These are phyloP conservation scores for Wickerhamiella alocasiicola DNA, from an alignment of 805 yeast genomes.

Conservation along the genomic window DNA sequence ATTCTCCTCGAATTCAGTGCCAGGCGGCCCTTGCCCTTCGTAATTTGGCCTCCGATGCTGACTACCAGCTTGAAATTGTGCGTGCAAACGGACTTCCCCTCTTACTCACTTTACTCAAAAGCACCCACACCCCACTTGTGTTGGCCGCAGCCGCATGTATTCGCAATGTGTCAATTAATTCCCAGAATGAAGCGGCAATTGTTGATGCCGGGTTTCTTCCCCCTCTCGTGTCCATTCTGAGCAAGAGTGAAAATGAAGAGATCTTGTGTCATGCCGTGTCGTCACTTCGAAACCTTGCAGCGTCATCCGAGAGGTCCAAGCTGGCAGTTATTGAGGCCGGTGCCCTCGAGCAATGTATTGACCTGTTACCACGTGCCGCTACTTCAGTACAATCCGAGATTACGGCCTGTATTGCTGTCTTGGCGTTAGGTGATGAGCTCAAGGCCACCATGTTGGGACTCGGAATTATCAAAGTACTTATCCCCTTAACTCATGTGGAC, in stretches of 20 bases:
- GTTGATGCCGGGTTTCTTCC: constrained; percentile 93
- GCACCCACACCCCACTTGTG: constrained; percentile 81
- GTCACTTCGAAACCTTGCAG: constrained; percentile 89
- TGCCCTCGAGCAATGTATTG: constrained; percentile 83
- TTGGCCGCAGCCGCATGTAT: constrained; percentile 97
- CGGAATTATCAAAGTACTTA: constrained; percentile 74
- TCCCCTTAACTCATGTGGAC: constrained; percentile 77
- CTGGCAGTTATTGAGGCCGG: constrained; percentile 87
- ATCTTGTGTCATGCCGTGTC: constrained; percentile 98
- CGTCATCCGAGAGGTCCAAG: constrained; percentile 86
- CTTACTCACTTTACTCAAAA: constrained; percentile 76
- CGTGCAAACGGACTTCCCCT: constrained; percentile 93
- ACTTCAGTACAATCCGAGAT: constrained; percentile 90
- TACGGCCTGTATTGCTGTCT: constrained; percentile 91
- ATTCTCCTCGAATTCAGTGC: constrained; percentile 91
- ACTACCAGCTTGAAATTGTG: constrained; percentile 91
- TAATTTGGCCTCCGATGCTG: constrained; percentile 90
- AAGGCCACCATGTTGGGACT: constrained; percentile 72
- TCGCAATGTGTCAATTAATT: constrained; percentile 92
- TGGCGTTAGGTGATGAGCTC: constrained; percentile 91
- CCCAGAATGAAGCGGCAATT: constrained; percentile 86
- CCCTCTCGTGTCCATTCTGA: constrained; percentile 72
- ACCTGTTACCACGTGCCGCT: constrained; percentile 71
- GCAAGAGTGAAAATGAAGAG: constrained; percentile 77
- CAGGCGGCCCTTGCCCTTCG: constrained; percentile 95